Conservation (phyloP, 805 yeast genomes). For the Lipomyces chichibuensis region DNA sequence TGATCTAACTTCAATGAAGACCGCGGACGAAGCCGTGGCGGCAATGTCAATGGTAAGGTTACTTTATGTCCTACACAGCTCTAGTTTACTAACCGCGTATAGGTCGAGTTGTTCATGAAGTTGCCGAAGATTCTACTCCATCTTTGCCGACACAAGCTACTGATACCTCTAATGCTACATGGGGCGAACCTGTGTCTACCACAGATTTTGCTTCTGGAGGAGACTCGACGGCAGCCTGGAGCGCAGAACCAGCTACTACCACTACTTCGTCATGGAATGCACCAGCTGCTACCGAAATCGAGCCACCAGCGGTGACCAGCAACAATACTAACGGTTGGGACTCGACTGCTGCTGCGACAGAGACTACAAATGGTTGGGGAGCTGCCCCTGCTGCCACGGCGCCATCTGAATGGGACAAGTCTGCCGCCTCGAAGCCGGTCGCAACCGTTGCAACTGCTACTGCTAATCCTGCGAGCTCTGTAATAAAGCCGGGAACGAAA, state of each 20-base stretch:
- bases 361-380: conserved; percentile 4
- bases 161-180: neutral
- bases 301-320: conserved; percentile 2
- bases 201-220: neutral
- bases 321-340: conserved; percentile 14
- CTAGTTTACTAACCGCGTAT: neutral
- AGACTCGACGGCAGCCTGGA: neutral
- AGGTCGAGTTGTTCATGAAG: conserved; percentile 7
- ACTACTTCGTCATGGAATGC: conserved; percentile 1
- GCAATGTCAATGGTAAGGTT: conserved; percentile 18
- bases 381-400: neutral
- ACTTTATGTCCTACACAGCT: neutral
- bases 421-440: conserved; percentile 32
- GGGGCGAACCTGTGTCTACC: neutral
- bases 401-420: neutral
- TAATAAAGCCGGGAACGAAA: conserved; percentile 35
- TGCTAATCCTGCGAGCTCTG: conserved; percentile 24
- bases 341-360: conserved; percentile 2
- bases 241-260: neutral
- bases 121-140: conserved; percentile 9
- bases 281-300: conserved; percentile 8
- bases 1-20: conserved; percentile 10
- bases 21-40: conserved; percentile 37
- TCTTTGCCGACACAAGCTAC: neutral
- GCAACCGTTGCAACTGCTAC: conserved; percentile 26